Evolutionary conservation across 345 rosid species (phyloP), one percentile per base, ranked within the genome.

Genomic region (Adansonia digitata): DNA sequence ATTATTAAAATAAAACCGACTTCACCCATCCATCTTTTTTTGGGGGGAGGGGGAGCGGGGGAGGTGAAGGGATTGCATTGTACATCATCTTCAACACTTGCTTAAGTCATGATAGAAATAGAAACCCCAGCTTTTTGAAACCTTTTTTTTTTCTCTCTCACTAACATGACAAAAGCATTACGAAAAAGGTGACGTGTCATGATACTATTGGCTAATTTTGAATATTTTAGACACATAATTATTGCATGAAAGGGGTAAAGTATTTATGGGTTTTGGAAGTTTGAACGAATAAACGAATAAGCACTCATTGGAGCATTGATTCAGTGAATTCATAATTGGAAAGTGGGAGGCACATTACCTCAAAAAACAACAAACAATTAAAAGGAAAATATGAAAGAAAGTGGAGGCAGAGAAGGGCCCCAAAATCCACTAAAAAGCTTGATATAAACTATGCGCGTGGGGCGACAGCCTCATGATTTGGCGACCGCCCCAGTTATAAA

Each of bases 241-340:
- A 51, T 65, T 53, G 13, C 34, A 64, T 34, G 60, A 46, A 46
- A 40, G 56, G 13, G 53, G 24, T 24, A 26, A 49, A 13, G 11
- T n/a, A 52, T 27, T 34, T 43, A 71, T 14, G 56, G 5, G 46
- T 10, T 22, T 12, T 48, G 6, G 68, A 63, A 63, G 68, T 4
- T 5, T 11, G 52, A 37, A 37, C 0, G 39, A 49, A 40, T 0
- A 31, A 37, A 37, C 0, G 39, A 49, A 40, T 0, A 31, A 20
- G 67, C 66, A 74, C 74, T 76, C 53, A 76, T 77, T 71, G 75
- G 81, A 68, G 69, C 35, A 37, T 77, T 75, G 79, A 75, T 77
- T 83, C 76, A 39, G 12, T 53, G 2, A 45, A 34, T 48, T 43
- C 31, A 65, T 73, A 66, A 77, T 61, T 43, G 42, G 55, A 61